Base-by-base conservation (phyloP, 306 rosid genomes). In the Malus orientalis region DNA sequence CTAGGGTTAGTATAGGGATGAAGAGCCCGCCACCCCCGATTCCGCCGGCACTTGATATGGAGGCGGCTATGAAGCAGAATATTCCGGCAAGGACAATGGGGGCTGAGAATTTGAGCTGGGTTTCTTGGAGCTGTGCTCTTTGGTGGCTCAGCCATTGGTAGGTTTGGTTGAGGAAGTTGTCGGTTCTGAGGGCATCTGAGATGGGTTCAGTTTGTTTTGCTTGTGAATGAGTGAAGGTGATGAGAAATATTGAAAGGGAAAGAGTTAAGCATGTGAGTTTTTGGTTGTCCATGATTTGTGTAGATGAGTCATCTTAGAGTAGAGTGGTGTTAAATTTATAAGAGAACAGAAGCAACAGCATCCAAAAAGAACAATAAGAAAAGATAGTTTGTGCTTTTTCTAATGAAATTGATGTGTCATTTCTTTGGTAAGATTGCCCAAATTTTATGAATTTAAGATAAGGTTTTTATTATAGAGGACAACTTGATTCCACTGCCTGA, bases 11-110 rank as follows among this genome's bases (percentile, higher is more conserved):
- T 42, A 93, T 89, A 1, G 97, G 97, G 60, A 93, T 80, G 75
- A 91, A 93, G 42, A 93, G 86, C 2, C 98, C 97, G 4, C 98
- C 97, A 27, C 96, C 98, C 5, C 97, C 98, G 32, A 93, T 84
- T 68, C 98, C 97, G 42, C 96, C 91, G 4, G 97, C 94, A 76
- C 97, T 89, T n/a, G 97, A 91, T 65, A 91, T 79, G 25, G 94
- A 87, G 62, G 97, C 81, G 57, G 97, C 94, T 11, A 89, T 44
- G 81, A 91, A 91, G 80, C 90, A 89, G 2, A 91, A 68, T 16
- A 79, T 67, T 19, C 84, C 92, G 9, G 94, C 85, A 1, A 85
- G n/a, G 6, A 83, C 71, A 73, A 84, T 13, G 55, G 82, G 84
- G 38, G 69, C 66, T n/a, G 91, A 59, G 4, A 87, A 30, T 42